phyloP scores from a whole-genome alignment of 108 stramenopile genomes.

The Pseudonitzschia pungens region DNA sequence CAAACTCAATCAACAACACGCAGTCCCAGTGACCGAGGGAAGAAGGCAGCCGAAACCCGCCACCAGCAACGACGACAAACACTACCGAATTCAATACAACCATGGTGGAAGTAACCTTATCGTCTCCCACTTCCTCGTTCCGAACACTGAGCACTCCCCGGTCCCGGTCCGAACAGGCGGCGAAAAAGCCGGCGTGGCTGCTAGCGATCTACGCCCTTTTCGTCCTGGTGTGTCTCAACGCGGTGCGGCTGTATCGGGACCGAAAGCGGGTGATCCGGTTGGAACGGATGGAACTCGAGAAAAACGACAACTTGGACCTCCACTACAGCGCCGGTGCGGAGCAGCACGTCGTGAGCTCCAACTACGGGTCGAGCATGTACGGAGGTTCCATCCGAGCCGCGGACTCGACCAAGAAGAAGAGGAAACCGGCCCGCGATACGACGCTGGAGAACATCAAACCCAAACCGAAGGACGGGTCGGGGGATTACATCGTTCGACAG shows the following conservation, averaged over 20 bases:
- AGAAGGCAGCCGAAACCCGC: background rate
- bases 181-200: slow-evolving; percentile 8
- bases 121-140: background rate
- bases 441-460: slow-evolving; percentile 12
- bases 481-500: background rate
- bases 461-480: slow-evolving; percentile 8
- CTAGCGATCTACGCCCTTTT: background rate
- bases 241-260: background rate
- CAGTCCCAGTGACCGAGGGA: too few relatives aligned
- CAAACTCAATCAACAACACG: too few relatives aligned
- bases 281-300: background rate
- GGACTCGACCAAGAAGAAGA: slow-evolving; percentile 5
- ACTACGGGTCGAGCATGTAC: slow-evolving; percentile 15
- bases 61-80: background rate
- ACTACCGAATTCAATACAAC: background rate
- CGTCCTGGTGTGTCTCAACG: slow-evolving; percentile 3
- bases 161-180: background rate
- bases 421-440: background rate
- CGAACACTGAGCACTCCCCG: background rate
- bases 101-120: slow-evolving; percentile 19
- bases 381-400: slow-evolving; percentile 5
- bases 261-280: background rate
- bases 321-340: slow-evolving; percentile 12
- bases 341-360: slow-evolving; percentile 10
- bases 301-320: slow-evolving; percentile 7